Evolutionary conservation across 768 basidiomycete species (phyloP), one percentile per base, ranked within the genome.

Genomic region (Trametopsis cervina): DNA sequence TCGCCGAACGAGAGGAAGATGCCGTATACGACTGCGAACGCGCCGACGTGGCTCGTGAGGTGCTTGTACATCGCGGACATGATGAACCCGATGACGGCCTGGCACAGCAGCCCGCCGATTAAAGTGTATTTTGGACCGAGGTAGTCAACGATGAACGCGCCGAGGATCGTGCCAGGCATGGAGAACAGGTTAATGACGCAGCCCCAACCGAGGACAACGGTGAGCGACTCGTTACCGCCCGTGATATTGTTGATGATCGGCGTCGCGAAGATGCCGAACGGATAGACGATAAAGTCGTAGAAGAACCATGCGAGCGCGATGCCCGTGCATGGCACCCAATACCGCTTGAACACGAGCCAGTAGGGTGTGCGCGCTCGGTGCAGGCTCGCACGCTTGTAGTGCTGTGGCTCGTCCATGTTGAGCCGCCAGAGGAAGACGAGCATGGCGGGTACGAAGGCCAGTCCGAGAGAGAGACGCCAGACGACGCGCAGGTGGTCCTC

Each of bases 1-100:
- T 95, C 93, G 40, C 93, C 94, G 47, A 92, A 84, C 58, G 79
- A 82, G 57, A 94, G 61, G 77, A 96, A 96, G 42, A 96, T 79
- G 12, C 93, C 94, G 57, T 96, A 95, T 6, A 96, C 69, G 26
- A 94, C 83, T 24, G 87, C 84, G 52, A 89, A 89, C 29, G 29
- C 29, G 9, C 15, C 29, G 29, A 33, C 9, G 9, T 33, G 29
- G 7, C 29, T 58, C 11, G 75, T 75, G 46, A 92, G 69, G 66
- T 71, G 68, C 21, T 52, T 58, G 66, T 94, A 96, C 17, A 80
- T 68, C 1, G 89, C 94, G 52, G 87, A 87, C 84, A 97, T 89
- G 63, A 90, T 78, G 67, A 96, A 96, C 4, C 94, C 89, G 41
- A 88, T 69, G 53, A 87, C 42, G 2, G 85, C 81, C 62, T 90